Conservation (phyloP, 2,329 filamentous ascomycete genomes). For the Ophiostoma sp. region DNA sequence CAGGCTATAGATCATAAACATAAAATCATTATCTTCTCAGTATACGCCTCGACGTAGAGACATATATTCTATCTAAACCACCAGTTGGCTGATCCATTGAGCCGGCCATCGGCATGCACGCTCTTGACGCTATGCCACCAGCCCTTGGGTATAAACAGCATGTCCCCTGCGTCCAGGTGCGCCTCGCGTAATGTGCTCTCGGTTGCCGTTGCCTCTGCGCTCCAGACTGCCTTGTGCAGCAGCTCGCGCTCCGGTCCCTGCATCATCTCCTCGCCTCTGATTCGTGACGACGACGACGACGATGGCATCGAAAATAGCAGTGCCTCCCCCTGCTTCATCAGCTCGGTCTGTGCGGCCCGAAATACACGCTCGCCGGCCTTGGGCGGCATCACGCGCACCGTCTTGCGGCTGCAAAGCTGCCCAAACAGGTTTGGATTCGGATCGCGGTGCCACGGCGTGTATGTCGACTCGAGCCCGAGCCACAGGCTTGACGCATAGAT, state of each 20-base stretch:
- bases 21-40: background rate
- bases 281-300: conserved; percentile 37
- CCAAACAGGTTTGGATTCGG: conserved; percentile 92
- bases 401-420: conserved; percentile 70
- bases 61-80: conserved; percentile 58
- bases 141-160: conserved; percentile 70
- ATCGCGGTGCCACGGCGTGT: conserved; percentile 85
- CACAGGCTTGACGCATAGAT: conserved; percentile 84
- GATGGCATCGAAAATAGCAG: background rate
- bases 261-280: conserved; percentile 91
- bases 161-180: conserved; percentile 59
- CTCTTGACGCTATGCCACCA: conserved; percentile 86
- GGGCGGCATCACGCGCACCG: conserved; percentile 66
- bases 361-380: conserved; percentile 60
- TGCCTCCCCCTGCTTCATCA: conserved; percentile 32
- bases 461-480: conserved; percentile 81
- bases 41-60: background rate
- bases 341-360: conserved; percentile 41
- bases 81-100: conserved; percentile 60
- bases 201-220: background rate
- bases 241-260: conserved; percentile 62
- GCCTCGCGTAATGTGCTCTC: conserved; percentile 44
- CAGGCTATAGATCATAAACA: background rate
- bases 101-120: conserved; percentile 39
- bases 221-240: conserved; percentile 69